A percentile compares a stretch with the other conserved stretches of the same genome.
Evolutionary conservation across 2,329 filamentous ascomycete species (phyloP).

Genomic region (Coniochaeta pulveracea): DNA sequence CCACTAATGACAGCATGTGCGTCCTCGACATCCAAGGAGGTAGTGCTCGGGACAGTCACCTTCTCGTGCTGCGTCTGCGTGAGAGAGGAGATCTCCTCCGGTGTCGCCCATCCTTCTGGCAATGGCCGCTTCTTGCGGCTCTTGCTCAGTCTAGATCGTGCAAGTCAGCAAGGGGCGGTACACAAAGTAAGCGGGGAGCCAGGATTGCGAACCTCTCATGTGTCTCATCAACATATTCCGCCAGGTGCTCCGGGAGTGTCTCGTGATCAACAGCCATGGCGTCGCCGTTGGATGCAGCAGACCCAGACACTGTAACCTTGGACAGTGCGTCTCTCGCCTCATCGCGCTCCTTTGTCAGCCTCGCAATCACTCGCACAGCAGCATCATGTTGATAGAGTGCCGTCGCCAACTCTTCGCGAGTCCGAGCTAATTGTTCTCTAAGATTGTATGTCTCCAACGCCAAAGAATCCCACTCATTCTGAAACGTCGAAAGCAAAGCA

Average conservation of each 20-base stretch:
- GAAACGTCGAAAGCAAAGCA: constrained; percentile 84
- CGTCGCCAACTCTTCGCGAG: constrained; percentile 84
- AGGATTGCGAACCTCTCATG: constrained; percentile 57
- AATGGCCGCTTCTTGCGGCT: constrained; percentile 81
- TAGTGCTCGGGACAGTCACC: constrained; percentile 34
- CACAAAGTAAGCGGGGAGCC: too few species aligned
- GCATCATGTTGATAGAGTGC: constrained; percentile 96
- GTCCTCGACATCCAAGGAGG: constrained; percentile 38
- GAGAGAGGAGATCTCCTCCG: constrained; percentile 52
- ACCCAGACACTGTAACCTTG: constrained; percentile 62
- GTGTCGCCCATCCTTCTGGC: constrained; percentile 73
- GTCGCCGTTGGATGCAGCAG: constrained; percentile 51
- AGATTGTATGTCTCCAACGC: constrained; percentile 87
- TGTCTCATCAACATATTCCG: constrained; percentile 65
- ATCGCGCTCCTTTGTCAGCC: constrained; percentile 81
- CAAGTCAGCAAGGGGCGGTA: constrained; percentile 9
- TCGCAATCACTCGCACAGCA: constrained; percentile 87
- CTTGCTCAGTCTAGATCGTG: constrained; percentile 58
- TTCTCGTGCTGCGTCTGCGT: constrained; percentile 31
- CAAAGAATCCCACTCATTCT: constrained; percentile 96
- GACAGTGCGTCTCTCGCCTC: constrained; percentile 84
- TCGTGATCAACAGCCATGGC: constrained; percentile 88
- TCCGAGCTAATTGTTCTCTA: constrained; percentile 79
- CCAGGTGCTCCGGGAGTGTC: constrained; percentile 59
- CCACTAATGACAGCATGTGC: constrained; percentile 65